Evolutionary conservation across 306 rosid genomes (phyloP).

Genomic region (Lagenaria siceraria): DNA sequence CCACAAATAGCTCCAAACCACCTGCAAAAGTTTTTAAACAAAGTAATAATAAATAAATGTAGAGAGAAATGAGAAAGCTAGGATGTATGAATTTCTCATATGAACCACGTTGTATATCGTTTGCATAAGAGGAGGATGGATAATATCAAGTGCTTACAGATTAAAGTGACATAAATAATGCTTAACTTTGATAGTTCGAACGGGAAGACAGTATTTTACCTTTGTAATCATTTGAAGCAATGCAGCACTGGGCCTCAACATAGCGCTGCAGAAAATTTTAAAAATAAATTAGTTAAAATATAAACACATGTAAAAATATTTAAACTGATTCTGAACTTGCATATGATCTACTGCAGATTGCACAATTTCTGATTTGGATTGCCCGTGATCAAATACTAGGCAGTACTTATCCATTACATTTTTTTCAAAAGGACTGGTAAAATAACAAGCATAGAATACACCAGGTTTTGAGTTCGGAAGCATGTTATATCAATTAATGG

Average conservation of each 20-base stretch:
- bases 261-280: constrained; percentile 52
- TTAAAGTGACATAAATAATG: background rate
- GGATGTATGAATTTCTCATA: background rate
- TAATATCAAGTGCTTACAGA: background rate
- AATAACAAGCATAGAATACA: background rate
- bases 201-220: constrained; percentile 30
- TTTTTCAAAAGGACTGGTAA: background rate
- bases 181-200: background rate
- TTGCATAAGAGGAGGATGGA: background rate
- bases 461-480: background rate
- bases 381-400: background rate
- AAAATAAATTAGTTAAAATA: background rate
- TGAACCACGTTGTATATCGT: background rate
- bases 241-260: constrained; percentile 91
- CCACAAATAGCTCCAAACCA: constrained; percentile 77
- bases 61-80: background rate
- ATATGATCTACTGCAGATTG: background rate
- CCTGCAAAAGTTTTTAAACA: constrained; percentile 40
- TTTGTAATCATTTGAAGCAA: constrained; percentile 86
- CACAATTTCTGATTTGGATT: background rate
- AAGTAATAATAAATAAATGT: background rate
- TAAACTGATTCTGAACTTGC: background rate
- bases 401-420: background rate
- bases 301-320: no score
- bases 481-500: constrained; percentile 3